These are phyloP conservation scores for Fusarium vanettenii DNA, from an alignment of 2,329 filamentous ascomycete genomes.

Conservation along the genomic window DNA sequence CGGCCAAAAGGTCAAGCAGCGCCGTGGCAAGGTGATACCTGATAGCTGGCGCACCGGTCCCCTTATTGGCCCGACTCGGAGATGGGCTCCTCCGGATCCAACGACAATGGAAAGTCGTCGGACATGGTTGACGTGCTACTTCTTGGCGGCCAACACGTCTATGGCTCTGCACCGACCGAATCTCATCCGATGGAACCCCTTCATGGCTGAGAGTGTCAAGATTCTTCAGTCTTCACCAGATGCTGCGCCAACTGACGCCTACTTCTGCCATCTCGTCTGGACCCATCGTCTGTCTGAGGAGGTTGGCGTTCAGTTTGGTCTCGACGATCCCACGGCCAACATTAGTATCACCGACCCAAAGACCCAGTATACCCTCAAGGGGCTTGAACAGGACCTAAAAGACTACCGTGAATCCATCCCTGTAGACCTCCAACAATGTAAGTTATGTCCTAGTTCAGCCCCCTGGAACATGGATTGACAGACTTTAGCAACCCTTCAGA, in stretches of 20 bases:
- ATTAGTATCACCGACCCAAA: slow-evolving; percentile 70
- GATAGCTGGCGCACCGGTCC: slow-evolving; percentile 52
- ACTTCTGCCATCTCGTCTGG: slow-evolving; percentile 69
- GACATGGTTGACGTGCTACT: slow-evolving; percentile 70
- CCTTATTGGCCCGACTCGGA: slow-evolving; percentile 46
- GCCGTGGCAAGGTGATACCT: slow-evolving; percentile 34
- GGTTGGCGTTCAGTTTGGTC: slow-evolving; percentile 72
- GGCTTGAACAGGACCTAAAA: slow-evolving; percentile 73
- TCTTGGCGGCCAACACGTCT: slow-evolving; percentile 68
- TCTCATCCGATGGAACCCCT: slow-evolving; percentile 69
- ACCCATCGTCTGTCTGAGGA: slow-evolving; percentile 75
- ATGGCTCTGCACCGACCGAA: slow-evolving; percentile 72
- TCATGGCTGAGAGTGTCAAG: slow-evolving; percentile 70
- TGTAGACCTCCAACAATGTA: slow-evolving; percentile 65
- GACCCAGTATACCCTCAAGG: slow-evolving; percentile 72
- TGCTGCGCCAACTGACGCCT: slow-evolving; percentile 66
- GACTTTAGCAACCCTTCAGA: slow-evolving; percentile 65
- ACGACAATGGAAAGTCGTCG: slow-evolving; percentile 66
- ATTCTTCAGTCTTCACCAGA: slow-evolving; percentile 65
- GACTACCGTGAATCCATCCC: slow-evolving; percentile 68
- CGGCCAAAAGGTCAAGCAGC: slow-evolving; percentile 55
- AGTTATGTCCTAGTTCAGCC: slow-evolving; percentile 42
- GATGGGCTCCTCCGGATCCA: slow-evolving; percentile 61
- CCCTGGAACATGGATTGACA: slow-evolving; percentile 21
- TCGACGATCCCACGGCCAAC: slow-evolving; percentile 70